A percentile compares a stretch with the other conserved stretches of the same genome.
Evolutionary conservation across 23 red algal genomes (phyloP).

Genomic region (Gracilaria gracilis): DNA sequence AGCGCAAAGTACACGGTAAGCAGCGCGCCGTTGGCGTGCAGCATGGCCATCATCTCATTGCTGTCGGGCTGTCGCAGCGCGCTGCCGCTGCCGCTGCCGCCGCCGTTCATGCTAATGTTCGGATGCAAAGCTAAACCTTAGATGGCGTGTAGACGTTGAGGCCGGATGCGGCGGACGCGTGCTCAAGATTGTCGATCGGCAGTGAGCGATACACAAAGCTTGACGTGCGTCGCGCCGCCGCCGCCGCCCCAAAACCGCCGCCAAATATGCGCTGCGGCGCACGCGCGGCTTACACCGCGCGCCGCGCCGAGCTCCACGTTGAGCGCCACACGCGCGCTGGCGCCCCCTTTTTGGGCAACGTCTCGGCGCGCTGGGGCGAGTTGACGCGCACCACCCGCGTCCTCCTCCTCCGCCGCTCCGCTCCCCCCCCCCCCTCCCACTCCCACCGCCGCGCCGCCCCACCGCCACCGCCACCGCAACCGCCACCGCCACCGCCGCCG

Average conservation of each 20-base stretch:
- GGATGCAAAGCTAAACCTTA: no score
- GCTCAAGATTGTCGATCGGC: no score
- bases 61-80: slow-evolving; percentile 25
- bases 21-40: slow-evolving; percentile 16
- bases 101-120: no score
- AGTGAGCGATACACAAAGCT: no score
- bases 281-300: not conserved
- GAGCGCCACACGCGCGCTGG: not conserved
- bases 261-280: not conserved
- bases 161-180: no score
- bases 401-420: not conserved
- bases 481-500: no score
- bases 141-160: no score
- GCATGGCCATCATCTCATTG: slow-evolving; percentile 37
- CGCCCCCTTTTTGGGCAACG: not conserved
- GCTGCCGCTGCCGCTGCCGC: slow-evolving; percentile 15
- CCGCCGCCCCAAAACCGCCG: not conserved
- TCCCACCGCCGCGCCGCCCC: no score
- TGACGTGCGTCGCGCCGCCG: no score
- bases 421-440: not conserved
- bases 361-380: no score
- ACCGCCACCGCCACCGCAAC: no score
- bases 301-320: not conserved
- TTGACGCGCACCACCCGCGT: not conserved
- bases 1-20: slow-evolving; percentile 35